Conservation (phyloP, 148 eudicot species). For the Chenopodium album region DNA sequence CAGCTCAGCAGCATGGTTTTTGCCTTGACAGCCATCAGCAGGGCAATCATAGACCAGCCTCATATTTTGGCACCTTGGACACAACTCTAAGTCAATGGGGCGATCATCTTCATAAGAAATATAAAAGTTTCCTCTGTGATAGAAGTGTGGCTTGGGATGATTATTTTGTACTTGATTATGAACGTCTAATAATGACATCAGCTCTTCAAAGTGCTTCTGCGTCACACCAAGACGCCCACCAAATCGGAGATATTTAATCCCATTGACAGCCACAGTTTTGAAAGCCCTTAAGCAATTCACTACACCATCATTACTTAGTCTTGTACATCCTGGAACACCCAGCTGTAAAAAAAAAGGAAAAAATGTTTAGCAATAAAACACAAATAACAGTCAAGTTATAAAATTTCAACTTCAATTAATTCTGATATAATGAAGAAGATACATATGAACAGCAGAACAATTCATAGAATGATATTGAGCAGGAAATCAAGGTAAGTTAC, state of each 20-base stretch:
- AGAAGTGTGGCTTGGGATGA: slow-evolving; percentile 50
- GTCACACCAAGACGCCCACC: slow-evolving; percentile 60
- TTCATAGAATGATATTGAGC: neutral
- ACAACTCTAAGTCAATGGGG: slow-evolving; percentile 70
- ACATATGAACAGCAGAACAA: neutral
- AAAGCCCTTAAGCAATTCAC: slow-evolving; percentile 50
- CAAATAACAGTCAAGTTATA: neutral
- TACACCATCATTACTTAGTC: slow-evolving; percentile 60
- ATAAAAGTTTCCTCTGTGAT: slow-evolving; percentile 41
- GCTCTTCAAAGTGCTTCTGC: slow-evolving; percentile 59
- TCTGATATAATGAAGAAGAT: neutral
- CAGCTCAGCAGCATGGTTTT: slow-evolving; percentile 29
- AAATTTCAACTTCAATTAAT: neutral
- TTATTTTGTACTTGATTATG: slow-evolving; percentile 13
- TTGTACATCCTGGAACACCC: slow-evolving; percentile 71
- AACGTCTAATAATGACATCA: slow-evolving; percentile 49
- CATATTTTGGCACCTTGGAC: slow-evolving; percentile 68
- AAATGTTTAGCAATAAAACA: neutral
- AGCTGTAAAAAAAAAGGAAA: slow-evolving; percentile 48
- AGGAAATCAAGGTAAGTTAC: neutral
- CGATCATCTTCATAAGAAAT: slow-evolving; percentile 63
- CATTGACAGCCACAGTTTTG: slow-evolving; percentile 39
- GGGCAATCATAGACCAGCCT: slow-evolving; percentile 86
- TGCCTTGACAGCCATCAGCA: slow-evolving; percentile 51
- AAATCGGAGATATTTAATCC: slow-evolving; percentile 66